Percentiles rank a stretch among this genome's conserved stretches.
These are phyloP conservation scores for Phytopythium kandeliae DNA, from an alignment of 352 stramenopile genomes.

Conservation along the genomic window DNA sequence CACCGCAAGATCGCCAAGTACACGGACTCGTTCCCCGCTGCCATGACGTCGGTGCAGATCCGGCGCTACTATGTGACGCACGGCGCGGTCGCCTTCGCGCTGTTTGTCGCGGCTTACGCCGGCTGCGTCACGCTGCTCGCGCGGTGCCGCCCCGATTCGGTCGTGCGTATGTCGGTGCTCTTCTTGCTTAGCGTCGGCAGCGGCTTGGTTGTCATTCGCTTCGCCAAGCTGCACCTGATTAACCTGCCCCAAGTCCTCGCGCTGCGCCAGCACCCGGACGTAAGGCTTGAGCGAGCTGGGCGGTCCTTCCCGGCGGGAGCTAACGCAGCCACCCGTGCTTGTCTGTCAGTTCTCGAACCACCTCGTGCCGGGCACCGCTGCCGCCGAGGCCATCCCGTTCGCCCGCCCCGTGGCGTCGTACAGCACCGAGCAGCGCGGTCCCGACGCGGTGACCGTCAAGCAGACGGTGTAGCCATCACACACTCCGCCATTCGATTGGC, in stretches of 20 bases:
- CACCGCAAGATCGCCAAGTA: slow-evolving; percentile 81
- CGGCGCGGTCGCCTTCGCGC: slow-evolving; percentile 24
- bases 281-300: slow-evolving; percentile 16
- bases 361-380: slow-evolving; percentile 14
- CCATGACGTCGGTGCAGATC: slow-evolving; percentile 43
- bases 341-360: slow-evolving; percentile 43
- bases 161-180: slow-evolving; percentile 41
- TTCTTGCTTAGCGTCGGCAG: slow-evolving; percentile 54
- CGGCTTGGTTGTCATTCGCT: slow-evolving; percentile 59
- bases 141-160: slow-evolving; percentile 18
- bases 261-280: slow-evolving; percentile 58
- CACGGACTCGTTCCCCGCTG: slow-evolving; percentile 42
- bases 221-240: slow-evolving; percentile 65
- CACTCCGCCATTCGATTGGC: not conserved
- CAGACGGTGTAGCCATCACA: not conserved
- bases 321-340: no score
- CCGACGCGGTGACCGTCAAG: slow-evolving; percentile 13
- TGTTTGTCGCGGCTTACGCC: slow-evolving; percentile 47
- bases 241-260: slow-evolving; percentile 65
- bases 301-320: not conserved
- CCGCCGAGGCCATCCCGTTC: slow-evolving; percentile 52
- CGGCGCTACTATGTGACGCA: slow-evolving; percentile 44
- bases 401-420: slow-evolving; percentile 47
- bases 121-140: slow-evolving; percentile 33
- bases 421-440: slow-evolving; percentile 8